Evolutionary conservation across 2,329 filamentous ascomycete species (phyloP), one percentile per base, ranked within the genome.

Genomic region (Phaeosphaeria sp.): DNA sequence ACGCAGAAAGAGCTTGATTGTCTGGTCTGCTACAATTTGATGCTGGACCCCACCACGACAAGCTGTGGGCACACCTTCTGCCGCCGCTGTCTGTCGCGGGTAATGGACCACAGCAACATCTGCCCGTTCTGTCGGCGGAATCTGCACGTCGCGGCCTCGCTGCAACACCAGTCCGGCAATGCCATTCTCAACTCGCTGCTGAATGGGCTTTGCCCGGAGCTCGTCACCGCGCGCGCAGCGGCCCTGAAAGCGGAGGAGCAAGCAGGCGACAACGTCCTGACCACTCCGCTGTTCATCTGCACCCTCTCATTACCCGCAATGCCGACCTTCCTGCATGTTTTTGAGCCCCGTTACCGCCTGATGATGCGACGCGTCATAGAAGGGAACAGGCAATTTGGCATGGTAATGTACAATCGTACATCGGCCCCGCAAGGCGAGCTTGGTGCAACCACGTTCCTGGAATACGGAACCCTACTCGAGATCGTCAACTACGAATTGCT

Each of bases 51-150:
- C 0, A 81, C 93, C 51, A 97, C 93, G 0, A 96, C 92, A 0
- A 83, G 86, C 1, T 97, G 93, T 68, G 93, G 93, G 1, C 93
- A 97, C 74, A 97, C 92, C 0, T 94, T 95, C 69, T 97, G 93
- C 74, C 88, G 91, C 20, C 85, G 86, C 57, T 97, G 93, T 73
- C 81, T 97, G 21, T 86, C 88, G 55, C 87, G 90, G 46, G 87
- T 91, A 6, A 81, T 96, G 57, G 90, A 94, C 67, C 90, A 95
- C 72, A 90, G 90, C 1, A 84, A 86, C 55, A 83, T 90, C 53
- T 97, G 93, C 70, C 93, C 93, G 0, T 84, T 93, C 15, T 97
- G 93, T 72, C 89, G 93, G 49, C 85, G 89, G 44, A 79, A 79
- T 8, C 77, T 96, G 22, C 80, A 81, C 20, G 79, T 87, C 49